Percentiles rank a stretch among this genome's conserved stretches.
Conservation (phyloP, 164 flowering plant species). For the Berberis thunbergii region DNA sequence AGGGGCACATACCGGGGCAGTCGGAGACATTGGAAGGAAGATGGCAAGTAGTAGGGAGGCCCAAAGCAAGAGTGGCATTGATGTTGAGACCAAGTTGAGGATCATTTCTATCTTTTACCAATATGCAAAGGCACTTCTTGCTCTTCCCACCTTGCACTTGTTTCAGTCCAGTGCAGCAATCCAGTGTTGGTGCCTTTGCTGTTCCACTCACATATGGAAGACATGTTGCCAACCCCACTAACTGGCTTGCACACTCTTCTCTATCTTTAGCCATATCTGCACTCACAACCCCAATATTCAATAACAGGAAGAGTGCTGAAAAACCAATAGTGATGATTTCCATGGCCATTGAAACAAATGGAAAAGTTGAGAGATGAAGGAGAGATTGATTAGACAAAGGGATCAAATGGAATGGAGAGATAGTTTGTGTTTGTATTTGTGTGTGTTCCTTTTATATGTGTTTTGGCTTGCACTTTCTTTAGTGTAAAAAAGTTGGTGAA, state of each 20-base stretch:
- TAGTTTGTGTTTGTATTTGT: no score
- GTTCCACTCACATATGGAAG: slow-evolving; percentile 56
- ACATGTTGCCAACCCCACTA: slow-evolving; percentile 53
- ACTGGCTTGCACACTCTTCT: slow-evolving; percentile 42
- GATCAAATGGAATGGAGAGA: no score
- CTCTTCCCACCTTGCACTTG: slow-evolving; percentile 34
- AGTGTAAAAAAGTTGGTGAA: no score
- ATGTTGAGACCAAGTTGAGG: slow-evolving; percentile 58
- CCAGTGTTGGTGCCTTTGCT: slow-evolving; percentile 47
- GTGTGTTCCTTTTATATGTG: no score
- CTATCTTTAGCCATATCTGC: slow-evolving; percentile 44
- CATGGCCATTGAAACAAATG: no score
- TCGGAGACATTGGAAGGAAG: slow-evolving; percentile 29
- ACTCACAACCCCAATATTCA: slow-evolving; percentile 12
- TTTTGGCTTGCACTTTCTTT: no score
- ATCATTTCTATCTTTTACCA: slow-evolving; percentile 61
- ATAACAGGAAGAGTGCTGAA: not conserved
- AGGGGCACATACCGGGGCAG: slow-evolving; percentile 39
- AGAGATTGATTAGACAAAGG: no score
- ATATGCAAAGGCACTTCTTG: slow-evolving; percentile 57
- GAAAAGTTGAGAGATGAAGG: no score
- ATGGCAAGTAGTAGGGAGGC: slow-evolving; percentile 43
- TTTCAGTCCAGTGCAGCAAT: slow-evolving; percentile 60
- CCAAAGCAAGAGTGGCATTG: slow-evolving; percentile 49
- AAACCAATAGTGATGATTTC: no score